Conservation (phyloP, 2,329 filamentous ascomycete genomes). For the Trichoderma sp. region DNA sequence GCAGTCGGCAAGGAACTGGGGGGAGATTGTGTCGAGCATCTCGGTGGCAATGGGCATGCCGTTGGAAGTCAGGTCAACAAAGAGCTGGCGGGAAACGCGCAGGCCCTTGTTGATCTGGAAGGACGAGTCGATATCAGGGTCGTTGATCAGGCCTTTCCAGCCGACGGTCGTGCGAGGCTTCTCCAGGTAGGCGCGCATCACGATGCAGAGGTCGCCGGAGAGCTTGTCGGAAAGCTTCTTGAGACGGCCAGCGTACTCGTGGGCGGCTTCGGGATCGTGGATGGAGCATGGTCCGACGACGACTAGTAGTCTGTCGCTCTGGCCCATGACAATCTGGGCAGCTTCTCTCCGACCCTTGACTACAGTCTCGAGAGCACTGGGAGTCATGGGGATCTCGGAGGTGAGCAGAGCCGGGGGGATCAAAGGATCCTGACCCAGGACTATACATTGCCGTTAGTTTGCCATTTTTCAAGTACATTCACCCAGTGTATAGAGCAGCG, state of each 20-base stretch:
- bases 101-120: conserved; percentile 99
- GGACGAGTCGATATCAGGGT: conserved; percentile 94
- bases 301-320: conserved; percentile 84
- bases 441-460: conserved; percentile 45
- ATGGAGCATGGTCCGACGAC: conserved; percentile 96
- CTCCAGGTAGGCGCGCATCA: conserved; percentile 99
- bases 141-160: conserved; percentile 99
- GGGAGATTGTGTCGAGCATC: conserved; percentile 98
- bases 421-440: conserved; percentile 89
- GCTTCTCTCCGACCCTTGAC: conserved; percentile 66
- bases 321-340: conserved; percentile 72
- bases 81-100: conserved; percentile 86
- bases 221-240: conserved; percentile 76
- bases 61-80: conserved; percentile 78
- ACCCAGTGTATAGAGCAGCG: neutral
- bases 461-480: neutral
- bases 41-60: conserved; percentile 96
- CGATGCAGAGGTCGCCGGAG: conserved; percentile 77
- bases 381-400: conserved; percentile 74
- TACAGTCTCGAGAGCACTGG: conserved; percentile 62
- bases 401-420: conserved; percentile 85
- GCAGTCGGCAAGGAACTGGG: conserved; percentile 94
- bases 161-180: conserved; percentile 97
- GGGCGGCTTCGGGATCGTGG: conserved; percentile 83
- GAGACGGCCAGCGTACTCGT: conserved; percentile 82